Percentiles rank a stretch among this genome's conserved stretches.
Evolutionary conservation across 1,284 basidiomycete species (phyloP).

Genomic region (Boletus mariae): DNA sequence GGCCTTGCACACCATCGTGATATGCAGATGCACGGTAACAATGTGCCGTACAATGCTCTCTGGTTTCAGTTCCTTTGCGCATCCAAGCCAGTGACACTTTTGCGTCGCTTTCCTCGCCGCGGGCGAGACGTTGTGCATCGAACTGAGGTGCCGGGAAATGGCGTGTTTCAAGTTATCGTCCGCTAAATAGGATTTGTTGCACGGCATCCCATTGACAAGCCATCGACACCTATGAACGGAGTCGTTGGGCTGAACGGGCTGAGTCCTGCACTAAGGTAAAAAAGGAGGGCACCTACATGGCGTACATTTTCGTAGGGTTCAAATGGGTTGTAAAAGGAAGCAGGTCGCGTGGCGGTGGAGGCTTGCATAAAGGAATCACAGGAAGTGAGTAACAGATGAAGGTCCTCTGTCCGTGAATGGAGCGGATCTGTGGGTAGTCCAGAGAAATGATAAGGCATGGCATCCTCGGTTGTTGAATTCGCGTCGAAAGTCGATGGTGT

Average conservation of each 20-base stretch:
- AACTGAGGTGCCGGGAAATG: constrained; percentile 15
- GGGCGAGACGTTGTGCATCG: constrained; percentile 5
- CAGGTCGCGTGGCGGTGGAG: neutral
- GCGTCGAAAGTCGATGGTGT: neutral
- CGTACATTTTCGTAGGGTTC: neutral
- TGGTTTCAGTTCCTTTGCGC: constrained; percentile 21
- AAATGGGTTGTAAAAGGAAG: neutral
- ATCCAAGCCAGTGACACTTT: constrained; percentile 22
- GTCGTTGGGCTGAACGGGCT: neutral
- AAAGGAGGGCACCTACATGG: neutral
- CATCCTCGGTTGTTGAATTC: neutral
- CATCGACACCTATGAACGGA: constrained; percentile 8
- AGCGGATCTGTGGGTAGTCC: neutral
- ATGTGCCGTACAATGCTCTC: constrained; percentile 29
- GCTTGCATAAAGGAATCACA: neutral
- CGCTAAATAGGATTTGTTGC: neutral
- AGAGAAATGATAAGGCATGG: neutral
- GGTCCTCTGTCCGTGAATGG: neutral
- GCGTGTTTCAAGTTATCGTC: constrained; percentile 10
- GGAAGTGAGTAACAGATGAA: neutral
- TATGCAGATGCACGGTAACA: constrained; percentile 21
- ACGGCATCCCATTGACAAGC: constrained; percentile 7
- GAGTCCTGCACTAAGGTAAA: neutral
- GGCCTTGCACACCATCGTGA: constrained; percentile 12
- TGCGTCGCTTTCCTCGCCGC: constrained; percentile 9